Percentiles rank a stretch among this genome's conserved stretches.
Evolutionary conservation across 495 filamentous ascomycete genomes (phyloP).

Genomic region (Lindgomyces ingoldianus): DNA sequence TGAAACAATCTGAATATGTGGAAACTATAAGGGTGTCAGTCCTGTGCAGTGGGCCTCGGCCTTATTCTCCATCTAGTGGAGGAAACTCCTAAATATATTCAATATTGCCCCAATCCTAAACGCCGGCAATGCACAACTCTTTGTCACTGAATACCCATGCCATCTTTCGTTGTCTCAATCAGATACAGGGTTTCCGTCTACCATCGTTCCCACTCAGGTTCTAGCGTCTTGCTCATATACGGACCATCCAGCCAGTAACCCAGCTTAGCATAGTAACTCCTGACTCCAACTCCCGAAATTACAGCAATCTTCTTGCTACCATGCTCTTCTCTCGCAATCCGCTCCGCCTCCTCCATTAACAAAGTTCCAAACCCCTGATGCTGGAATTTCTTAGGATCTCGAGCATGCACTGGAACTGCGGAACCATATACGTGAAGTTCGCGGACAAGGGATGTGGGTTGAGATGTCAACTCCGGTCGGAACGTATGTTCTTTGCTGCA

Average conservation of each 20-base stretch:
- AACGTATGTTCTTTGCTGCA: conserved; percentile 89
- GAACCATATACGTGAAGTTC: conserved; percentile 97
- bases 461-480: conserved; percentile 78
- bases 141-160: background rate
- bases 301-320: conserved; percentile 91
- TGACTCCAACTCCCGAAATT: conserved; percentile 91
- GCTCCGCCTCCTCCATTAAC: conserved; percentile 96
- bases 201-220: conserved; percentile 31
- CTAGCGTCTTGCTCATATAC: conserved; percentile 40
- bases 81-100: background rate
- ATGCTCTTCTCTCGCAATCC: conserved; percentile 91
- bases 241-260: conserved; percentile 83
- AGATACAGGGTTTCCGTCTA: background rate
- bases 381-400: conserved; percentile 94
- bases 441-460: conserved; percentile 87
- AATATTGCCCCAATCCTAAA: background rate
- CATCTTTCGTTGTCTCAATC: background rate
- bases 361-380: conserved; percentile 96
- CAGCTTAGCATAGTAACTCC: conserved; percentile 88
- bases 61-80: background rate
- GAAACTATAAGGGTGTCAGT: too few relatives aligned
- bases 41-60: too few relatives aligned
- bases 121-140: background rate
- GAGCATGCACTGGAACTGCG: conserved; percentile 89
- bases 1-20: too few relatives aligned